A percentile compares a stretch with the other conserved stretches of the same genome.
These are phyloP conservation scores for Plasmodium gonderi DNA, from an alignment of 169 alveolate species.

Conservation along the genomic window DNA sequence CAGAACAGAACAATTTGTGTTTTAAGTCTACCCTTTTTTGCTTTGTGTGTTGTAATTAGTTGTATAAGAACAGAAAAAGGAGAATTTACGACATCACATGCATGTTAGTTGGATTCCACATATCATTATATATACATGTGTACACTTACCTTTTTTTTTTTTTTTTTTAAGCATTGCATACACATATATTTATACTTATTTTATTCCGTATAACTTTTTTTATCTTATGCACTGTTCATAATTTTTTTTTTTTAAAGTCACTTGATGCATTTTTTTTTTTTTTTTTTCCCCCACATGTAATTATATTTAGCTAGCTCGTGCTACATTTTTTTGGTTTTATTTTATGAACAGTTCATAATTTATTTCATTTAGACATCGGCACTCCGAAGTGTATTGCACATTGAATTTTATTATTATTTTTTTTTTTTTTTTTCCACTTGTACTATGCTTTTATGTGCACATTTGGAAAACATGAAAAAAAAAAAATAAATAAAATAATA, in stretches of 20 bases:
- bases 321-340: slow-evolving; percentile 7
- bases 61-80: too few species aligned
- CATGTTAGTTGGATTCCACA: too few species aligned
- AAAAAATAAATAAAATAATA: too few species aligned
- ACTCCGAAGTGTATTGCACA: background rate
- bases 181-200: background rate
- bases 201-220: background rate
- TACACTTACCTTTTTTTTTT: background rate
- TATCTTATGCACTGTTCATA: background rate
- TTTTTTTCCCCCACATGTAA: background rate
- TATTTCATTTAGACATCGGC: background rate
- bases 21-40: too few species aligned
- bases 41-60: too few species aligned
- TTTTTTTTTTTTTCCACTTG: background rate
- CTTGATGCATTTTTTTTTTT: background rate
- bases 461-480: background rate
- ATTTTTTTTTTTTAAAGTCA: background rate
- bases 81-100: too few species aligned
- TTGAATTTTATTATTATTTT: too few species aligned
- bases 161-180: background rate
- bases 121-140: background rate
- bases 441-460: slow-evolving; percentile 5
- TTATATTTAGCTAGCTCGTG: background rate
- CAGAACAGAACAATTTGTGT: too few species aligned
- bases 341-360: slow-evolving; percentile 19